A percentile compares a stretch with the other conserved stretches of the same genome.
phyloP scores from a whole-genome alignment of 2,329 filamentous ascomycete genomes.

The Aspergillus neotritici region DNA sequence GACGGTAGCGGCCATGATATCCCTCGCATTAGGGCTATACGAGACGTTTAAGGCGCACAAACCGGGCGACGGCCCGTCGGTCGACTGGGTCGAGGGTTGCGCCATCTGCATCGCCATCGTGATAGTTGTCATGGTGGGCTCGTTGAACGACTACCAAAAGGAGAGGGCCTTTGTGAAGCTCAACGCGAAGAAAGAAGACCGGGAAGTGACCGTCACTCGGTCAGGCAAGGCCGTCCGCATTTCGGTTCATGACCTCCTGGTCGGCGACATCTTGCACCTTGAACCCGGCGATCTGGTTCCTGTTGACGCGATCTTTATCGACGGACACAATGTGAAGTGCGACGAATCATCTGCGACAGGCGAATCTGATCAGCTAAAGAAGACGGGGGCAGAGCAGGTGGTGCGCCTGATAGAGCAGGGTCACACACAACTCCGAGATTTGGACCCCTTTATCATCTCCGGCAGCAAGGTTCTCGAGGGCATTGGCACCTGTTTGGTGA shows the following conservation, averaged over 20 bases:
- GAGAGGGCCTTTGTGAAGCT: slow-evolving; percentile 58
- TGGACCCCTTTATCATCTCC: slow-evolving; percentile 70
- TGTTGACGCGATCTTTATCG: slow-evolving; percentile 62
- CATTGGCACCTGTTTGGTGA: slow-evolving; percentile 66
- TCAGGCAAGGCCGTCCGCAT: slow-evolving; percentile 58
- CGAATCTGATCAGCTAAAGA: slow-evolving; percentile 63
- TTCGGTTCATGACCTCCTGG: slow-evolving; percentile 58
- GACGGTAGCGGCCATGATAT: slow-evolving; percentile 62
- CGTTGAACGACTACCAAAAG: slow-evolving; percentile 68
- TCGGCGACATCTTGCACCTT: slow-evolving; percentile 62
- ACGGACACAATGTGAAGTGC: slow-evolving; percentile 58
- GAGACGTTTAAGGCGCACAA: slow-evolving; percentile 26
- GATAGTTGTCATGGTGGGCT: slow-evolving; percentile 66
- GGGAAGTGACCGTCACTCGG: slow-evolving; percentile 57
- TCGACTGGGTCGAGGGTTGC: slow-evolving; percentile 69
- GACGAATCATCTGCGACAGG: slow-evolving; percentile 67
- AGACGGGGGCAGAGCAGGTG: slow-evolving; percentile 52
- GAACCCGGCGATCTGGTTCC: slow-evolving; percentile 63
- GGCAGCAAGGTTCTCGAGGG: slow-evolving; percentile 70
- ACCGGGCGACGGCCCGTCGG: slow-evolving; percentile 24
- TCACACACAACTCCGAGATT: slow-evolving; percentile 46
- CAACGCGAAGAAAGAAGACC: slow-evolving; percentile 51
- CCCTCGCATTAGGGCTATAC: slow-evolving; percentile 66
- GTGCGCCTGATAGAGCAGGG: slow-evolving; percentile 46
- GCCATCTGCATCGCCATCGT: slow-evolving; percentile 65